These are phyloP conservation scores for Auxenochlorella pyrenoidosa DNA, from an alignment of 139 green algal species.

Conservation along the genomic window DNA sequence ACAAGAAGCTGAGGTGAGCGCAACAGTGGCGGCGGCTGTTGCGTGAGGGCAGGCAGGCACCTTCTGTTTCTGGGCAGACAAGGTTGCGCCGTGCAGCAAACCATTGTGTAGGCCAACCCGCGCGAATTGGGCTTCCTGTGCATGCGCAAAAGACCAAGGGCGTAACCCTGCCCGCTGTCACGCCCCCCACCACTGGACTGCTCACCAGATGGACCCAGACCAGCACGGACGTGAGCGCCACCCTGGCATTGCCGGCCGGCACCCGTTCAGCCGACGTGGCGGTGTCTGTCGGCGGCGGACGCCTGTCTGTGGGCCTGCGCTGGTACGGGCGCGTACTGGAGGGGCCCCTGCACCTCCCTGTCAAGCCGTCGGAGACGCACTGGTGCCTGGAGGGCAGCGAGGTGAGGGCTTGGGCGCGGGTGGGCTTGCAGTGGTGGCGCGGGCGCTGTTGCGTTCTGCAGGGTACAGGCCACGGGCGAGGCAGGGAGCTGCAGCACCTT, in stretches of 20 bases:
- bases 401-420: neutral
- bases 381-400: constrained; percentile 71
- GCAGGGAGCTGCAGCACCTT: too few species aligned
- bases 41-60: too few species aligned
- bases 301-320: constrained; percentile 57
- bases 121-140: too few species aligned
- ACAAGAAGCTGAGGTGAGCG: neutral
- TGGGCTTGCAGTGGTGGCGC: too few species aligned
- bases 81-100: neutral
- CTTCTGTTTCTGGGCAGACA: neutral
- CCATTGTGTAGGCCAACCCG: neutral
- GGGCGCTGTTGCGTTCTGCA: too few species aligned
- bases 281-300: constrained; percentile 10
- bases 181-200: neutral
- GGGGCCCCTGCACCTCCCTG: constrained; percentile 49
- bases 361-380: constrained; percentile 55
- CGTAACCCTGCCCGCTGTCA: too few species aligned
- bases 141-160: too few species aligned
- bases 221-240: constrained; percentile 23
- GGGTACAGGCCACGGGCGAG: too few species aligned
- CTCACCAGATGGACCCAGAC: constrained; percentile 34
- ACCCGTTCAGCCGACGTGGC: constrained; percentile 30
- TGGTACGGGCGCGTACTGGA: constrained; percentile 75
- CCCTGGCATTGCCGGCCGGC: constrained; percentile 32
- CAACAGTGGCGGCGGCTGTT: too few species aligned